A percentile compares a stretch with the other conserved stretches of the same genome.
phyloP scores from a whole-genome alignment of 2,329 filamentous ascomycete genomes.

The Aspergillus sp. region DNA sequence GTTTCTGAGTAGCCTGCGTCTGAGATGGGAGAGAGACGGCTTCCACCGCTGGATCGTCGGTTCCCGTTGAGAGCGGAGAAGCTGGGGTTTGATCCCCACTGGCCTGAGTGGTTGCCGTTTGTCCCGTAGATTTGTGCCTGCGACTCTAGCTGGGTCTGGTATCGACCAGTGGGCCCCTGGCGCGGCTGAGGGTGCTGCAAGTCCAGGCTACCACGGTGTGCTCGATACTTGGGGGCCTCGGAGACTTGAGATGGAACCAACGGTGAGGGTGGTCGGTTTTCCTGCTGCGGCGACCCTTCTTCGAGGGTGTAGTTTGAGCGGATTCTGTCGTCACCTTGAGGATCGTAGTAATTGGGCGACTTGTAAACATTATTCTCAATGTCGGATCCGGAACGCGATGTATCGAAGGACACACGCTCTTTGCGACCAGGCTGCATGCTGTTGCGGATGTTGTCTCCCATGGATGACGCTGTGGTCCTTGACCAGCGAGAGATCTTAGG shows the following conservation, averaged over 20 bases:
- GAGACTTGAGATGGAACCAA: slow-evolving; percentile 60
- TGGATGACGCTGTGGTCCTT: slow-evolving; percentile 88
- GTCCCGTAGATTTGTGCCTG: slow-evolving; percentile 56
- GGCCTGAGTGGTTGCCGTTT: slow-evolving; percentile 35
- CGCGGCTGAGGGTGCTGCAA: slow-evolving; percentile 65
- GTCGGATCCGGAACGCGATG: slow-evolving; percentile 77
- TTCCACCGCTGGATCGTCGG: slow-evolving; percentile 37
- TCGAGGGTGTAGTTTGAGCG: slow-evolving; percentile 46
- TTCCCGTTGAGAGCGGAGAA: slow-evolving; percentile 35
- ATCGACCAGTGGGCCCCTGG: slow-evolving; percentile 61
- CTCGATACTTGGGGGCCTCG: slow-evolving; percentile 63
- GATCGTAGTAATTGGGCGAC: slow-evolving; percentile 45
- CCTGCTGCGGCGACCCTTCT: slow-evolving; percentile 32
- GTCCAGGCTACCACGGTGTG: slow-evolving; percentile 63
- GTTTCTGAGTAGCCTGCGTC: slow-evolving; percentile 47
- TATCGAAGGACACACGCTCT: slow-evolving; percentile 61
- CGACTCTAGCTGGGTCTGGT: slow-evolving; percentile 61
- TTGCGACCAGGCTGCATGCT: slow-evolving; percentile 56
- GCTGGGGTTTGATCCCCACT: slow-evolving; percentile 47
- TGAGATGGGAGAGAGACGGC: slow-evolving; percentile 48
- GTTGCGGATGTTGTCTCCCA: slow-evolving; percentile 73
- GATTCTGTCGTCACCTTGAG: slow-evolving; percentile 46
- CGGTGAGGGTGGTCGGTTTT: slow-evolving; percentile 58
- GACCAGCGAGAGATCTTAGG: slow-evolving; percentile 98
- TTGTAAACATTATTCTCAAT: slow-evolving; percentile 63